Percentiles rank a stretch among this genome's conserved stretches.
These are phyloP conservation scores for Trichoderma aggressivum DNA, from an alignment of 2,329 filamentous ascomycete genomes.

Conservation along the genomic window DNA sequence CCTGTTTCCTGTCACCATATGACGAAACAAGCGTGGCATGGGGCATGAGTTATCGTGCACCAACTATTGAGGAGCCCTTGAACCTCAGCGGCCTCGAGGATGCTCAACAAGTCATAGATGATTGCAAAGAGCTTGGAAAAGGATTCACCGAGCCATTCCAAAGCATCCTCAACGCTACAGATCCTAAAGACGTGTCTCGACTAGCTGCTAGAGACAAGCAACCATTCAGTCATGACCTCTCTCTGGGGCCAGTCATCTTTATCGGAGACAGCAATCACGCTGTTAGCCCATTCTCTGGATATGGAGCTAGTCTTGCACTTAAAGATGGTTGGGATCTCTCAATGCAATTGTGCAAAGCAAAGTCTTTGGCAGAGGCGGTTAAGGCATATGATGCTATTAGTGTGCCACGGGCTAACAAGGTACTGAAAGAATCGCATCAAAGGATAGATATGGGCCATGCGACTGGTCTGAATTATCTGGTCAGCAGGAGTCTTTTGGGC, in stretches of 20 bases:
- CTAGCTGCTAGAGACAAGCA: conserved; percentile 41
- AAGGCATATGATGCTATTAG: conserved; percentile 33
- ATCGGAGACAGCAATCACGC: conserved; percentile 47
- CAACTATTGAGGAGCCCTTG: background rate
- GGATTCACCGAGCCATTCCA: conserved; percentile 35
- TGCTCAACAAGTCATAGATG: background rate
- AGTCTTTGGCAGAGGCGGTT: conserved; percentile 29
- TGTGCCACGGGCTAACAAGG: conserved; percentile 30
- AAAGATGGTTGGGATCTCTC: conserved; percentile 43
- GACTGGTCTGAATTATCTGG: conserved; percentile 1
- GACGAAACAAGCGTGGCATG: conserved; percentile 41
- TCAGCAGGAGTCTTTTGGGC: background rate
- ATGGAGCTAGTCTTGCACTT: conserved; percentile 43
- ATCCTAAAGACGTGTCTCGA: conserved; percentile 32
- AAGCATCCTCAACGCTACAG: conserved; percentile 36
- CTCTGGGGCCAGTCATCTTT: conserved; percentile 33
- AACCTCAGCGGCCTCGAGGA: background rate
- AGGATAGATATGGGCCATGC: conserved; percentile 20
- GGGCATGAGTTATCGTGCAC: conserved; percentile 36
- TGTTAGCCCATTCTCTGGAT: conserved; percentile 43
- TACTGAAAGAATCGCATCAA: conserved; percentile 24
- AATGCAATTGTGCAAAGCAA: conserved; percentile 29
- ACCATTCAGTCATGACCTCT: conserved; percentile 34
- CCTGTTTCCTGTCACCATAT: conserved; percentile 44
- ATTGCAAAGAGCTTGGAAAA: conserved; percentile 27